A percentile compares a stretch with the other conserved stretches of the same genome.
Evolutionary conservation across 2,329 filamentous ascomycete genomes (phyloP).

Genomic region (Fusarium torulosum): DNA sequence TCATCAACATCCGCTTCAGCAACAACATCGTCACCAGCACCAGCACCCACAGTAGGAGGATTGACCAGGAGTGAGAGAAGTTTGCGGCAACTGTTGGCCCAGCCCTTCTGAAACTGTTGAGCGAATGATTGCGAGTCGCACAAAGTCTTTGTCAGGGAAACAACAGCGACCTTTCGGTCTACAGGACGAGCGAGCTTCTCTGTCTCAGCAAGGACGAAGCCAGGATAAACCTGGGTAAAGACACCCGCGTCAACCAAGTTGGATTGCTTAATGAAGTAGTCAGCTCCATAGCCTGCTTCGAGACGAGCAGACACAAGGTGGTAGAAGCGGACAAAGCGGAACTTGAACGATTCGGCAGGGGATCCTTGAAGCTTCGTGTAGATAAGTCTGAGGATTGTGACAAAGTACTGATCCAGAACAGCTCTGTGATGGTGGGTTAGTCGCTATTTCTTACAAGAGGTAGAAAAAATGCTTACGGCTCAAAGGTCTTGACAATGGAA

Average conservation of each 20-base stretch:
- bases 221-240: constrained; percentile 87
- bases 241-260: constrained; percentile 83
- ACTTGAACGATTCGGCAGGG: constrained; percentile 81
- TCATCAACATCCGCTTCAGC: constrained; percentile 94
- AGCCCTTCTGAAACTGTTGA: constrained; percentile 85
- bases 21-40: constrained; percentile 79
- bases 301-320: constrained; percentile 86
- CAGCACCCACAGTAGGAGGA: constrained; percentile 76
- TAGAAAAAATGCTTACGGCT: constrained; percentile 67
- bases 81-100: constrained; percentile 90
- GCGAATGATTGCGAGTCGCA: constrained; percentile 89
- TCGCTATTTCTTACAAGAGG: neutral
- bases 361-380: constrained; percentile 80
- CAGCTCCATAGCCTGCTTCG: constrained; percentile 86
- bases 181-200: constrained; percentile 87
- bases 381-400: constrained; percentile 82
- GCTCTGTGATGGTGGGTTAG: constrained; percentile 58
- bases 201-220: constrained; percentile 88
- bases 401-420: constrained; percentile 80
- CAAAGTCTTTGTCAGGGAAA: constrained; percentile 93
- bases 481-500: constrained; percentile 78
- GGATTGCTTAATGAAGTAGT: constrained; percentile 90
- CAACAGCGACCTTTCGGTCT: constrained; percentile 92
- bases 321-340: constrained; percentile 93
- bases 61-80: constrained; percentile 90